A percentile compares a stretch with the other conserved stretches of the same genome.
phyloP scores from a whole-genome alignment of 345 rosid genomes.

The Salix exigua region DNA sequence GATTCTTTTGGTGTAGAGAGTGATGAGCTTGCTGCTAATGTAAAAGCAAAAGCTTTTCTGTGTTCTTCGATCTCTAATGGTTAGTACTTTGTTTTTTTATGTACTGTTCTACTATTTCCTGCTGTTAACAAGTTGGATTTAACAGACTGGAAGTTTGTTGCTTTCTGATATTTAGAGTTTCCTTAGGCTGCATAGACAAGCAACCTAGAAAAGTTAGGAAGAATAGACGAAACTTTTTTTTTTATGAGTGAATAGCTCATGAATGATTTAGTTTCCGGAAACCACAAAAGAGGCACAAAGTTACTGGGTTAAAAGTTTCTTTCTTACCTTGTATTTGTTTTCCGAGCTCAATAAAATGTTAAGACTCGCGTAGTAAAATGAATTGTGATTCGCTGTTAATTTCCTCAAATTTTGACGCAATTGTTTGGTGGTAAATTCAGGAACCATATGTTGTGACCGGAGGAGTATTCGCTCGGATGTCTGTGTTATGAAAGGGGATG shows the following conservation, averaged over 20 bases:
- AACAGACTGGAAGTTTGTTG: neutral
- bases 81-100: slow-evolving; percentile 21
- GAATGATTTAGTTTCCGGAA: neutral
- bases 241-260: neutral
- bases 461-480: slow-evolving; percentile 57
- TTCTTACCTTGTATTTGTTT: neutral
- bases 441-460: slow-evolving; percentile 74
- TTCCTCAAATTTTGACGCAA: neutral
- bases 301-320: neutral
- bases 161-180: neutral
- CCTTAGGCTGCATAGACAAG: neutral
- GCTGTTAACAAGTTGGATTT: neutral
- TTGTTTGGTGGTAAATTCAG: slow-evolving; percentile 36
- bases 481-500: slow-evolving; percentile 75
- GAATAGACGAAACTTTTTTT: neutral
- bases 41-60: slow-evolving; percentile 28
- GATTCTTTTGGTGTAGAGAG: slow-evolving; percentile 48
- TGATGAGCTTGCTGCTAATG: slow-evolving; percentile 30
- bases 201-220: neutral
- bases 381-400: neutral
- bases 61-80: slow-evolving; percentile 63
- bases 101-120: neutral
- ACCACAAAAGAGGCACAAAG: neutral
- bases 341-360: neutral
- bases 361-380: neutral